phyloP scores from a whole-genome alignment of 257 asterid species.

The Jaltomata sinuosa region DNA sequence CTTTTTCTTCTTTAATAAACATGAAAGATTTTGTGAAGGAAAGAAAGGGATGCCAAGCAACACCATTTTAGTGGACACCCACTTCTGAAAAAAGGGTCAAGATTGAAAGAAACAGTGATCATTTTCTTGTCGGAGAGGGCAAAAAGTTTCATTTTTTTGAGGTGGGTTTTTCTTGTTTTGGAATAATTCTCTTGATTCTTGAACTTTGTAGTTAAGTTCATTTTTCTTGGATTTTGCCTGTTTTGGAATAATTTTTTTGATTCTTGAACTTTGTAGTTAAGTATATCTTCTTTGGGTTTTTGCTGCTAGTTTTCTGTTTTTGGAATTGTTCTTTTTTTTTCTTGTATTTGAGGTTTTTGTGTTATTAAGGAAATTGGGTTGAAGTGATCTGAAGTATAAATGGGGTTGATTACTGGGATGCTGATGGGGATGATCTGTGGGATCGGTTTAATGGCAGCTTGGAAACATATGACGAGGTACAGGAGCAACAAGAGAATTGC shows the following conservation, averaged over 20 bases:
- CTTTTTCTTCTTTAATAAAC: not conserved
- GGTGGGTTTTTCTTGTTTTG: not conserved
- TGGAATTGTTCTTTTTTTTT: not conserved
- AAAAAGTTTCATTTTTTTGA: not conserved
- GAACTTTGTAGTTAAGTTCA: not conserved
- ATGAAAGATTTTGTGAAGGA: not conserved
- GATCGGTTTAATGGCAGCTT: constrained; percentile 82
- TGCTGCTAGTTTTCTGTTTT: not conserved
- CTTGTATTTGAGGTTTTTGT: not conserved
- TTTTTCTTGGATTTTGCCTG: not conserved
- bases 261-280: not conserved
- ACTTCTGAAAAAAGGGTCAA: not conserved
- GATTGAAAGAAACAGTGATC: not conserved
- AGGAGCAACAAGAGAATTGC: constrained; percentile 75
- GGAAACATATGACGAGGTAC: constrained; percentile 71
- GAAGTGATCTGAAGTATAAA: constrained; percentile 8
- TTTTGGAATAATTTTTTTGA: not conserved
- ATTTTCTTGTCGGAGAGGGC: not conserved
- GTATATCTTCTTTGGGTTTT: not conserved
- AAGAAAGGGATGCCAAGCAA: constrained; percentile 2
- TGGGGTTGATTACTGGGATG: constrained; percentile 90
- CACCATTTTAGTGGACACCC: not conserved
- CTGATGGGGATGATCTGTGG: constrained; percentile 79
- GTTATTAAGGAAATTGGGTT: not conserved
- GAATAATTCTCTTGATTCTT: not conserved